Base-by-base conservation (phyloP, 2,329 filamentous ascomycete species). In the Sporothrix humicola region DNA sequence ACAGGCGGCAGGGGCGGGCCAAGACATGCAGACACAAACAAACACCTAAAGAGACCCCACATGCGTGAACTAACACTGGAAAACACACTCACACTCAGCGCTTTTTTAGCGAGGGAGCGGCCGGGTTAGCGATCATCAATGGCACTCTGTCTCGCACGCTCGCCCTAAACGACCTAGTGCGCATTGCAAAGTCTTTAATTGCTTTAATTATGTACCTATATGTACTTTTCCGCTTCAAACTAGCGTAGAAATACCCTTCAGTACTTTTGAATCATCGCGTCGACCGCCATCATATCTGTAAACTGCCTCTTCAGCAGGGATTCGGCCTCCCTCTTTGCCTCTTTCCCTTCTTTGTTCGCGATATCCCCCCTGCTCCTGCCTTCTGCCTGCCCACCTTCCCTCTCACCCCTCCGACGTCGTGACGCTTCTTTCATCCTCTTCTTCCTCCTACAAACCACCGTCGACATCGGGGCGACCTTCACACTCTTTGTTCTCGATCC, bases 111-210 rank as follows among this genome's bases (percentile, higher is more conserved):
- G 68, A 58, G 68, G 15, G 50, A 23, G 48, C 31, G 31, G 15
- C 61, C 15, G 58, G 56, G 31, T 48, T 66, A 48, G 42, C n/a
- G 12, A 15, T 48, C 26, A 17, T 69, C 46, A 20, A 37, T 69
- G 65, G 46, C 10, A 50, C 46, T 37, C 12, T 63, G 15, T 20
- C 6, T 68, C 65, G 48, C 52, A 46, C 52, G 31, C 50, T 42
- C 20, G 42, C 17, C 59, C 46, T 54, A 42, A 66, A 44, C 31
- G 59, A 44, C 48, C 70, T 72, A 72, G 70, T 37, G 59, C 70
- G 59, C 70, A 72, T 72, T 65, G 48, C 42, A 72, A 37, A n/a
- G 48, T 52, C 70, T 72, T 56, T 56, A 56, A 72, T 72, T 66
- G 37, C 26, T 59, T 52, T 26, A 23, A 42, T 1, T 9, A 8